Evolutionary conservation across 2,329 filamentous ascomycete genomes (phyloP).

Genomic region (Hawksworthiomyces lignivorus): DNA sequence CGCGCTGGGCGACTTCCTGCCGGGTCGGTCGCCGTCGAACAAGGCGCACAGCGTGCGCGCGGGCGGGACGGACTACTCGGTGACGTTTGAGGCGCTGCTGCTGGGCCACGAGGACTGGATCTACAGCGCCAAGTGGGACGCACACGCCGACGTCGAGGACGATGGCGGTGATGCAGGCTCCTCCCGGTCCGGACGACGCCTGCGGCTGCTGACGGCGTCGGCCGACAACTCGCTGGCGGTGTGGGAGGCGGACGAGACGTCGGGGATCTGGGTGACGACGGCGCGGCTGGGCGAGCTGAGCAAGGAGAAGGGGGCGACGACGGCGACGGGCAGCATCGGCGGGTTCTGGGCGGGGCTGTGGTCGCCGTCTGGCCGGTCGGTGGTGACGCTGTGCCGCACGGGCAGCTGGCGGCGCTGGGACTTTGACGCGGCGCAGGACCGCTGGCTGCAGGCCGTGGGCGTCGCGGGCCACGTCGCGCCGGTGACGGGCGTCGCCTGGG

Average conservation of each 20-base stretch:
- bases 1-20: conserved; percentile 48
- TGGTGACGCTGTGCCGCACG: conserved; percentile 79
- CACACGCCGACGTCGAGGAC: conserved; percentile 31
- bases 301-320: conserved; percentile 89
- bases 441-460: conserved; percentile 70
- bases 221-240: conserved; percentile 92
- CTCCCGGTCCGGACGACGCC: conserved; percentile 17
- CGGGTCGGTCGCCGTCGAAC: conserved; percentile 72
- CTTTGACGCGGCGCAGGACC: conserved; percentile 39
- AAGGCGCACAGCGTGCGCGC: conserved; percentile 74
- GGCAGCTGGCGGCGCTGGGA: conserved; percentile 90
- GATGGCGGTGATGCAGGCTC: conserved; percentile 14
- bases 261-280: conserved; percentile 84
- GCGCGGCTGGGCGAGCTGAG: conserved; percentile 89
- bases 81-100: conserved; percentile 89
- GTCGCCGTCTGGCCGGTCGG: conserved; percentile 65
- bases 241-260: conserved; percentile 77
- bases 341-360: conserved; percentile 96
- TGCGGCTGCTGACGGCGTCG: conserved; percentile 79
- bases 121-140: conserved; percentile 74
- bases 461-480: conserved; percentile 78
- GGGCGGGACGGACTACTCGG: conserved; percentile 54
- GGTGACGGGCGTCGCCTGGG: conserved; percentile 79
- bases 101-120: conserved; percentile 98
- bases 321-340: conserved; percentile 89